These are phyloP conservation scores for Magnolia kwangsiensis DNA, from an alignment of 164 flowering plant species.

Conservation along the genomic window DNA sequence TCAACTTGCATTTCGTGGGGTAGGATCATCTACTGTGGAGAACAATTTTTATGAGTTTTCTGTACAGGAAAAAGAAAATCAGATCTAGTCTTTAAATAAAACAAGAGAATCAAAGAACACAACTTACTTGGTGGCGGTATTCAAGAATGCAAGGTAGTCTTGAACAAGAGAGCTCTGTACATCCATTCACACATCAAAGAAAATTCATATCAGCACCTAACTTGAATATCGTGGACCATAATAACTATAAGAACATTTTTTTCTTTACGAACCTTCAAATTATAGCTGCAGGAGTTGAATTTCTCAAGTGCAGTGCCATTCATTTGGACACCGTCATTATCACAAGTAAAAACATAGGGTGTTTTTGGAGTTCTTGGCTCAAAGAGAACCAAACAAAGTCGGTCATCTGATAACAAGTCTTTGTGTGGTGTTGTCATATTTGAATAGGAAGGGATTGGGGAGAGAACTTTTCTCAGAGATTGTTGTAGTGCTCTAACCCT, in stretches of 20 bases:
- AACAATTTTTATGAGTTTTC: not conserved
- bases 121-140: conserved; percentile 72
- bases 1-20: no score
- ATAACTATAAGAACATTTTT: not conserved
- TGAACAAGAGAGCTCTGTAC: conserved; percentile 59
- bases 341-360: conserved; percentile 17
- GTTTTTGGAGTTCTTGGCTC: conserved; percentile 48
- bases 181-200: conserved; percentile 6
- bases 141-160: conserved; percentile 75
- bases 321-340: conserved; percentile 15
- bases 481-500: conserved; percentile 23
- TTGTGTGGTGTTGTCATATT: conserved; percentile 20
- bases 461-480: conserved; percentile 57
- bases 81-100: not conserved
- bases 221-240: not conserved
- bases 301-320: conserved; percentile 55
- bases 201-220: not conserved
- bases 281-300: conserved; percentile 46
- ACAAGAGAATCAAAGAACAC: not conserved
- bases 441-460: conserved; percentile 53
- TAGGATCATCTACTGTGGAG: no score
- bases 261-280: conserved; percentile 53
- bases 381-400: conserved; percentile 16
- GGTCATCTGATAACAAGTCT: conserved; percentile 28
- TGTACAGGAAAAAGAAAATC: not conserved